A percentile compares a stretch with the other conserved stretches of the same genome.
phyloP scores from a whole-genome alignment of 192 early-diverging fungal species.

The Coemansia sp. region DNA sequence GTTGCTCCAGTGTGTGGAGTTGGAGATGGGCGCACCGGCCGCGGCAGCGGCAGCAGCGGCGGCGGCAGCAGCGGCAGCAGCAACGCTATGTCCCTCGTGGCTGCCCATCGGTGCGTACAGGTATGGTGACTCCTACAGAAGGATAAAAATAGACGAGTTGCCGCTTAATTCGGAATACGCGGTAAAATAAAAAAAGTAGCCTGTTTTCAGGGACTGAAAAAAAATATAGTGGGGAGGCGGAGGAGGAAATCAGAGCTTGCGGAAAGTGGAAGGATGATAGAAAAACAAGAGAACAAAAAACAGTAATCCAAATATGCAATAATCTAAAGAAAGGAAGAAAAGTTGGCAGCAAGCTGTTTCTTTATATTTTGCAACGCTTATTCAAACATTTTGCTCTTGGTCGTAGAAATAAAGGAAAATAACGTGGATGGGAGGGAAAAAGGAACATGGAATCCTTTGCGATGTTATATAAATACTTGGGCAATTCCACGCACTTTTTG shows the following conservation, averaged over 20 bases:
- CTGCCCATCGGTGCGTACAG: slow-evolving; percentile 25
- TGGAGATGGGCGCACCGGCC: slow-evolving; percentile 16
- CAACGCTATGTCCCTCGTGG: slow-evolving; percentile 16
- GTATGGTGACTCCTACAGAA: slow-evolving; percentile 15
- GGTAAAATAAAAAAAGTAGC: not conserved
- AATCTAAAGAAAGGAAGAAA: not conserved
- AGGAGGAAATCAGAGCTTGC: not conserved
- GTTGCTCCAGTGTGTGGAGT: slow-evolving; percentile 58
- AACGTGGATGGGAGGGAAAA: not conserved
- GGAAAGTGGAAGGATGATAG: not conserved
- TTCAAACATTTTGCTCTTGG: not conserved
- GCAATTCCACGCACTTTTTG: not conserved
- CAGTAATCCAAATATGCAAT: not conserved
- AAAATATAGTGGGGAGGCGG: not conserved
- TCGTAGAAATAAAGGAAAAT: no score
- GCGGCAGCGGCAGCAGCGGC: slow-evolving; percentile 7
- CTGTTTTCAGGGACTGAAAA: not conserved
- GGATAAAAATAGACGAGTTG: not conserved
- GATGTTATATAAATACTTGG: not conserved
- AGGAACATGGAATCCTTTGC: no score
- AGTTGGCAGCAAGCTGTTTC: not conserved
- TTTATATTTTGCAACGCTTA: not conserved
- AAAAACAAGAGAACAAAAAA: slow-evolving; percentile 1
- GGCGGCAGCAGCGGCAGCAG: slow-evolving; percentile 29
- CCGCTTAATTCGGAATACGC: no score